These are phyloP conservation scores for Corchorus olitorius DNA, from an alignment of 345 rosid species.

Conservation along the genomic window DNA sequence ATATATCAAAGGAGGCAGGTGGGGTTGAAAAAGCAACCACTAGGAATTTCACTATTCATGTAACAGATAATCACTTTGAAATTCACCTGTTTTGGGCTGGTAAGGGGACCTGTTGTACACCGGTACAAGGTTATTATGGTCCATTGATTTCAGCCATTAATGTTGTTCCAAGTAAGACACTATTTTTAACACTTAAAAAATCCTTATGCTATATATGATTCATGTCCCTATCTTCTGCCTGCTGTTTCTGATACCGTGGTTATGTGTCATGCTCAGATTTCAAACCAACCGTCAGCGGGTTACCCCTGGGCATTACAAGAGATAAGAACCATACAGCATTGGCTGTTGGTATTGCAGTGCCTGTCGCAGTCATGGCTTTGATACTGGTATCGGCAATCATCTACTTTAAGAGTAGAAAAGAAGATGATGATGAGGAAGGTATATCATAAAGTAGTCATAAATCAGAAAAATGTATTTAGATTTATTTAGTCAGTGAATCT, in stretches of 20 bases:
- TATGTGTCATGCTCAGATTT: too few relatives aligned
- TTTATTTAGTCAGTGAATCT: too few relatives aligned
- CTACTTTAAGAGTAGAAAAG: not conserved
- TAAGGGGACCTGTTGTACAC: conserved; percentile 58
- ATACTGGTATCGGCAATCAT: not conserved
- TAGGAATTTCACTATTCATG: conserved; percentile 35
- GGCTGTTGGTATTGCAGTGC: conserved; percentile 30
- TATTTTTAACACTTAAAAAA: not conserved
- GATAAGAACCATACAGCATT: conserved; percentile 26
- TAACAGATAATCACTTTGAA: conserved; percentile 52
- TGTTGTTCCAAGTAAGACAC: conserved; percentile 31
- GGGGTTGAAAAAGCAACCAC: conserved; percentile 9
- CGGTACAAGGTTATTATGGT: conserved; percentile 56
- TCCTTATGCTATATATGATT: too few relatives aligned
- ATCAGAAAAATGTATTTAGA: too few relatives aligned
- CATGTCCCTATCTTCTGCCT: too few relatives aligned
- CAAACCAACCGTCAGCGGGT: too few relatives aligned
- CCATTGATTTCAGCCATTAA: conserved; percentile 46
- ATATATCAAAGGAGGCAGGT: conserved; percentile 1
- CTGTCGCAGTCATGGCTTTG: conserved; percentile 21
- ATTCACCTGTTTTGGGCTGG: conserved; percentile 71
- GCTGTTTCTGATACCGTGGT: too few relatives aligned
- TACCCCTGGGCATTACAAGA: not conserved
- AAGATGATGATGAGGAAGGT: conserved; percentile 30
- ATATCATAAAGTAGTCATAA: not conserved